These are phyloP conservation scores for Cucurbita moschata DNA, from an alignment of 306 rosid species.

Conservation along the genomic window DNA sequence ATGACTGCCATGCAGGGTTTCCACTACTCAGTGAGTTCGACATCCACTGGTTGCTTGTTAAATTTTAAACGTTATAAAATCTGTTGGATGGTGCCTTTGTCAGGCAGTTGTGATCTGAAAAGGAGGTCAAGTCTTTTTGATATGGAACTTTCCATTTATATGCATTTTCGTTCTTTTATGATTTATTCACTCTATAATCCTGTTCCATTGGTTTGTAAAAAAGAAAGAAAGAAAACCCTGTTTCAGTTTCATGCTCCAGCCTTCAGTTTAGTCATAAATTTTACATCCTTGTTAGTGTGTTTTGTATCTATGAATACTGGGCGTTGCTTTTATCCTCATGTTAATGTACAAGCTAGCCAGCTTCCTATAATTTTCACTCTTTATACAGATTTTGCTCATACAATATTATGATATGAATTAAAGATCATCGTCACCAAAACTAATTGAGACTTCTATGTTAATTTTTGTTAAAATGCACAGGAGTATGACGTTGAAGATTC, in stretches of 20 bases:
- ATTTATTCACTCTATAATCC: neutral
- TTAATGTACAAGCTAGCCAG: neutral
- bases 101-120: neutral
- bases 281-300: neutral
- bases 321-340: neutral
- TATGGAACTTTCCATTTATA: neutral
- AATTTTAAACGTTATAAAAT: neutral
- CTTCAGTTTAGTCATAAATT: neutral
- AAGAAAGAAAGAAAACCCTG: neutral
- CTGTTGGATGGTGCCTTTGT: neutral
- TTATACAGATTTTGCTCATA: neutral
- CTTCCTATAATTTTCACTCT: neutral
- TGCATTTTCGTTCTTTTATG: neutral
- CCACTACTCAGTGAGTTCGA: conserved; percentile 79
- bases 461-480: conserved; percentile 26
- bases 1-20: conserved; percentile 46
- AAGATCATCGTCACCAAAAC: neutral
- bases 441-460: neutral
- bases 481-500: conserved; percentile 97
- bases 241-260: neutral
- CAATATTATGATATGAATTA: neutral
- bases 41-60: conserved; percentile 3
- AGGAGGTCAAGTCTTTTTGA: neutral
- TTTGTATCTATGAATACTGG: neutral
- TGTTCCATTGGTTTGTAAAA: neutral